These are phyloP conservation scores for Tylopilus sp. DNA, from an alignment of 768 basidiomycete genomes.

Conservation along the genomic window DNA sequence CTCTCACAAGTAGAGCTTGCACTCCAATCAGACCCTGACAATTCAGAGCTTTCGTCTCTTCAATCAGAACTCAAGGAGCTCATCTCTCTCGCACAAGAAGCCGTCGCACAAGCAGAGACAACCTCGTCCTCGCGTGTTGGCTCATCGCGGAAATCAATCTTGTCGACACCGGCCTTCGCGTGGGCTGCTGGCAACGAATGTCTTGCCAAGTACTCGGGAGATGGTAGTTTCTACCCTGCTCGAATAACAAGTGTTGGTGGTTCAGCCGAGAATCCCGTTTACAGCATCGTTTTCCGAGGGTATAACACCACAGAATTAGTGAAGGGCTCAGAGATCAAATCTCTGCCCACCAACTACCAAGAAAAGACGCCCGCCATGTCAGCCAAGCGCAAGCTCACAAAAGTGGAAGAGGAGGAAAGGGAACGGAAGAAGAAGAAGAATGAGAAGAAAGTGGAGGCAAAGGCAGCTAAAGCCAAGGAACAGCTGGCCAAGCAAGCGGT, in stretches of 20 bases:
- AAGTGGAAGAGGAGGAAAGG: slow-evolving; percentile 82
- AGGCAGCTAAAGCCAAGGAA: slow-evolving; percentile 85
- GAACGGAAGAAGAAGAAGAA: slow-evolving; percentile 93
- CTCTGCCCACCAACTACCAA: slow-evolving; percentile 57
- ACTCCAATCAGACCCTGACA: slow-evolving; percentile 70
- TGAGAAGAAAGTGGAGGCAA: slow-evolving; percentile 85
- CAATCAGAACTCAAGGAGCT: slow-evolving; percentile 79
- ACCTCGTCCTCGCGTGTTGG: slow-evolving; percentile 60
- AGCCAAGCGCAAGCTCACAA: slow-evolving; percentile 74
- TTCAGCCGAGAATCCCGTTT: slow-evolving; percentile 75
- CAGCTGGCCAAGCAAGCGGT: slow-evolving; percentile 78
- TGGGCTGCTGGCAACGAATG: slow-evolving; percentile 85
- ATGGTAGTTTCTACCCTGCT: slow-evolving; percentile 85
- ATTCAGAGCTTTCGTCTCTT: slow-evolving; percentile 67
- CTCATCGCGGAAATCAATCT: slow-evolving; percentile 50
- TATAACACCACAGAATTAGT: slow-evolving; percentile 91
- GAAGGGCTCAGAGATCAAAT: slow-evolving; percentile 66
- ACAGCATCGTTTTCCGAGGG: slow-evolving; percentile 87
- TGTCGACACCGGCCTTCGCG: slow-evolving; percentile 47
- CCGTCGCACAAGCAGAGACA: slow-evolving; percentile 64
- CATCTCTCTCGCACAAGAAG: slow-evolving; percentile 73
- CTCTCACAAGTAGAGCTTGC: slow-evolving; percentile 85
- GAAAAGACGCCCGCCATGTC: slow-evolving; percentile 37
- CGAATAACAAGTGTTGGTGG: slow-evolving; percentile 84
- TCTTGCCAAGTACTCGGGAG: slow-evolving; percentile 80